Base-by-base conservation (phyloP, 441 rosid species). In the Lepidium campestre region DNA sequence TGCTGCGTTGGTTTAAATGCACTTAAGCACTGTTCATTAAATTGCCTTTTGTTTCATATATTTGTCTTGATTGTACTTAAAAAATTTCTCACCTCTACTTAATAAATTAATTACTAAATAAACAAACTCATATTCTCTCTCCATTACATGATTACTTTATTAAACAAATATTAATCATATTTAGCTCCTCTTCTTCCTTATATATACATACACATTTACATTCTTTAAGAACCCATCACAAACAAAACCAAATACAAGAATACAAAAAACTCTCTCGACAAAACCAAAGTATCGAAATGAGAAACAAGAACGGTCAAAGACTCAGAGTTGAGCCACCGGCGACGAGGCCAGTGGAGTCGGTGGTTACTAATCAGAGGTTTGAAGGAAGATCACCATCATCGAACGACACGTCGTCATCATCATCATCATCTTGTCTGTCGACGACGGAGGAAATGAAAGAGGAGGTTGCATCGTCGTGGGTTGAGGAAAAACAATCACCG, bases 401-500 rank as follows among this genome's bases (percentile, higher is more conserved):
- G 8, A 64, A 10, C 7, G 56, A 58, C 46, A 8, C 72, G 17
- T 46, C 58, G 45, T 53, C 72, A 45, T 54, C 59, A 32, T 6
- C 67, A 13, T 46, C 58, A 53, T 54, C 77, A 46, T 55, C 60
- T 32, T 6, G 48, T 74, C 77, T 73, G 17, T 44, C 73, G 18
- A 73, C 53, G 57, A 13, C 31, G 63, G 63, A 66, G 68, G 75
- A 71, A 41, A 34, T n/a, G 65, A 68, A 62, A 53, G 77, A 67
- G 37, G 77, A 74, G 65, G 61, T 74, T 54, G 46, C 74, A 48
- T 68, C 77, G 42, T 62, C 77, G 65, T 46, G 65, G 73, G n/a
- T 9, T 17, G 69, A 22, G 1, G 44, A 44, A 4, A n/a, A 68
- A 17, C 63, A 67, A 27, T 3, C 37, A 39, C 4, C 56, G 49